These are phyloP conservation scores for Rhodotorula sp. DNA, from an alignment of 1,284 basidiomycete species.

Conservation along the genomic window DNA sequence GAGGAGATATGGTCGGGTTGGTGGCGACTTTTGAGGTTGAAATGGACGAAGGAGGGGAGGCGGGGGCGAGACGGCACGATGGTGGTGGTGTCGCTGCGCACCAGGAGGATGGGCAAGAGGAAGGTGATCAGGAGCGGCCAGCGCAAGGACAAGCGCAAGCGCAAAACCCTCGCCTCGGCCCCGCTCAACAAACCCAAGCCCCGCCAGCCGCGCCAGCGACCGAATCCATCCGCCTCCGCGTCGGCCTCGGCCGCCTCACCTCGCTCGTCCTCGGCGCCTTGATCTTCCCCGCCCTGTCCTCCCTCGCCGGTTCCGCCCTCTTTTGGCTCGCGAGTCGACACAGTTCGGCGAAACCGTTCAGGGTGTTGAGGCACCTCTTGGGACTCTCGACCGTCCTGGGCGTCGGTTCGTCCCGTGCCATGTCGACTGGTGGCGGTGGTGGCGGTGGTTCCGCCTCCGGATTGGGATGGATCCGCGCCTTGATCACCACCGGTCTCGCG, in stretches of 20 bases:
- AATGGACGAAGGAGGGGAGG: conserved; percentile 7
- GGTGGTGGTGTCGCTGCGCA: background rate
- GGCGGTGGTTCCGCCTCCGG: background rate
- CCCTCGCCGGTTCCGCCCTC: conserved; percentile 24
- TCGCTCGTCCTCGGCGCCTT: conserved; percentile 38
- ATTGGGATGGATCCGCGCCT: conserved; percentile 10
- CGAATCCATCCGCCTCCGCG: conserved; percentile 17
- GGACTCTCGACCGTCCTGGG: conserved; percentile 24
- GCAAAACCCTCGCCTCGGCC: background rate
- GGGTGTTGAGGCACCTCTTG: background rate
- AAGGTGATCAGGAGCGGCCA: too few species aligned
- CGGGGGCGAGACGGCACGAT: too few species aligned
- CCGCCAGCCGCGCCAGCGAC: background rate
- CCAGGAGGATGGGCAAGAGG: background rate
- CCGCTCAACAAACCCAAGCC: background rate
- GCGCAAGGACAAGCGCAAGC: background rate
- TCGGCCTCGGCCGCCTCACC: conserved; percentile 34
- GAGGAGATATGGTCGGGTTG: conserved; percentile 15
- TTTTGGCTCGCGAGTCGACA: conserved; percentile 28
- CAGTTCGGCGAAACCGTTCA: conserved; percentile 3
- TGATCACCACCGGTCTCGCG: background rate
- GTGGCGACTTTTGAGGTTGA: conserved; percentile 35
- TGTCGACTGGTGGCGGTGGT: too few species aligned
- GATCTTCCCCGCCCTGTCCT: conserved; percentile 31
- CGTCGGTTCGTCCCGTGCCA: background rate